Base-by-base conservation (phyloP, 768 basidiomycete genomes). In the Mycena capillaripes region DNA sequence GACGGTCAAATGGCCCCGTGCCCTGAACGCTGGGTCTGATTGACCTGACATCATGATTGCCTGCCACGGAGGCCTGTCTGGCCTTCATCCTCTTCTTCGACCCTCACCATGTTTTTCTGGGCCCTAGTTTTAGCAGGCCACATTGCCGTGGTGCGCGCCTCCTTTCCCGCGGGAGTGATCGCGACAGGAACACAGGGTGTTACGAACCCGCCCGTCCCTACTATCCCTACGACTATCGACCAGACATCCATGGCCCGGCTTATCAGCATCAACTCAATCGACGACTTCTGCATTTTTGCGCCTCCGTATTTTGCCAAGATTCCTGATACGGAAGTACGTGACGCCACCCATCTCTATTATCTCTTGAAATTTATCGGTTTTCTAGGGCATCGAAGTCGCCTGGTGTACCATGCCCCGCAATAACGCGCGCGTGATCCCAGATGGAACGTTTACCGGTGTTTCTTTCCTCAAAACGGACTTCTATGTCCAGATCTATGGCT, bases 401-500 rank as follows among this genome's bases (percentile, higher is more conserved):
- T 69, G 67, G 67, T 69, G 76, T 25, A 69, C 59, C 8, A 23
- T 36, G 42, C 67, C 67, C 8, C 44, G 67, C 16, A 69, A 69
- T 48, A 61, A 61, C 36, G 67, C 67, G 19, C 58, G 67, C n/a
- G 67, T 69, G 11, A 69, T 69, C 34, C 67, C 67, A 7, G 67
- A 69, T 36, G 67, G 58, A 0, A 60, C 58, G 5, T 17, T 69
- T 14, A 38, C 42, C 4, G 67, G 67, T 7, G 58, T 69, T 10
- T 46, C 46, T 19, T 69, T 69, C 59, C 67, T 69, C 34, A 48
- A 61, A 16, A 69, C 67, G 9, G 83, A 83, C 38, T 81, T 82
- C 60, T 86, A 86, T 70, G 79, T 86, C 4, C 85, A 86, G 66
- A 55, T 86, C 27, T 80, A 82, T n/a, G 85, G 83, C 5, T 85